Conservation (phyloP, 75 land plant species). For the Picea sitchensis region DNA sequence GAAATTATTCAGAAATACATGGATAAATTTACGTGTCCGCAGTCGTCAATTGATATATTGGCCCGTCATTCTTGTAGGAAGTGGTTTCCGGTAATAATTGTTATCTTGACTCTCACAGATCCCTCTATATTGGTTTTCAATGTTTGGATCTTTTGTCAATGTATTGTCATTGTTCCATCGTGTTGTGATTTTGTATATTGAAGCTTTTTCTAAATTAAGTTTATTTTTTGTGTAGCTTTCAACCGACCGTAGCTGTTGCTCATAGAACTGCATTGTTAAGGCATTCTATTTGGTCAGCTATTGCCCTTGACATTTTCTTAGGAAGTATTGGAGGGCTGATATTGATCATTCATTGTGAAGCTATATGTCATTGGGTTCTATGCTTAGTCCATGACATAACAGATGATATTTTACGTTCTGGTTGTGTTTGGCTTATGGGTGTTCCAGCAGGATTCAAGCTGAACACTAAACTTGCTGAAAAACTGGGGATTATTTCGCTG, state of each 20-base stretch:
- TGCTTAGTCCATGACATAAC: conserved; percentile 40
- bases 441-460: conserved; percentile 96
- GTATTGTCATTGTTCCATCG: conserved; percentile 30
- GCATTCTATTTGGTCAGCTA: conserved; percentile 77
- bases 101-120: neutral
- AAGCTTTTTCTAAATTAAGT: too few relatives aligned
- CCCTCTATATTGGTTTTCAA: neutral
- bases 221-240: conserved; percentile 8
- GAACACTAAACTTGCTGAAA: conserved; percentile 80
- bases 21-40: conserved; percentile 56
- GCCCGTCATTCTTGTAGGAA: conserved; percentile 65
- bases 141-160: neutral
- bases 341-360: conserved; percentile 35
- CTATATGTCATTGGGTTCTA: conserved; percentile 35
- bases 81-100: conserved; percentile 45
- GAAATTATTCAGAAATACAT: conserved; percentile 37
- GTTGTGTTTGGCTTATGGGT: conserved; percentile 96
- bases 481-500: conserved; percentile 76
- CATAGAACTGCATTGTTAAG: conserved; percentile 54
- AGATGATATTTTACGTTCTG: conserved; percentile 74
- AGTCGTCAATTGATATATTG: conserved; percentile 74
- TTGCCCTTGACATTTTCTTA: conserved; percentile 63
- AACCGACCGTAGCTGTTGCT: conserved; percentile 62
- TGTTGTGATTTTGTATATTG: too few relatives aligned
- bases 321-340: conserved; percentile 61